Evolutionary conservation across 371 early-diverging fungal species (phyloP), one percentile per base, ranked within the genome.

Genomic region (Saksenaea oblongispora): DNA sequence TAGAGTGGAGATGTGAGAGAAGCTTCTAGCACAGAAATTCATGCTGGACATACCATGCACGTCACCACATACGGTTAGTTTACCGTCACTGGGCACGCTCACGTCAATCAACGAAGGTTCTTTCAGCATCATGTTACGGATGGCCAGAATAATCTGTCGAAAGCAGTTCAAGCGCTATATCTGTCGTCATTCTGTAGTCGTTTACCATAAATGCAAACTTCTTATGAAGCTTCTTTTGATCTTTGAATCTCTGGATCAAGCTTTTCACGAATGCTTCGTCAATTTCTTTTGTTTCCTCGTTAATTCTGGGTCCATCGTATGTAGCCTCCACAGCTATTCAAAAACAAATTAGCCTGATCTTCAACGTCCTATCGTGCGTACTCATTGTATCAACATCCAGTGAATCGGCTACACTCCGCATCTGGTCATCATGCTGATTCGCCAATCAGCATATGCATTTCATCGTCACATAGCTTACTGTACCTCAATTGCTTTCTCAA

Each of bases 41-140:
- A 18, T n/a, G 3, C 26, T 27, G 15, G 31, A 31, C 55, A 22
- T 75, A 72, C 88, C 99, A 71, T 99, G 99, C 24, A 97, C 96
- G 75, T 99, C 99, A 58, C 99, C 99, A 78, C 99, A 98, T 7
- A 99, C 93, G 1, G 95, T 97, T 34, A 98, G 51, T 61, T 83
- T 87, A 56, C 83, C 79, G 63, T 85, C 89, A 13, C 75, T 75
- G 13, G 96, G 94, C 8, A 98, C 87, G 1, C 72, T 66, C 28
- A 97, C 84, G 66, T 97, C 95, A 26, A 96, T 90, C 59, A 98
- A 79, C 18, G 94, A 87, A 4, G 93, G 88, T 28, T 85, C 76
- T 54, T 85, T 76, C 61, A 87, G 74, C 75, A 98, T 89, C 58
- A 89, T 77, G 61, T 86, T 74, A 61, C 89, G 88, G 22, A 83